A percentile compares a stretch with the other conserved stretches of the same genome.
phyloP scores from a whole-genome alignment of 2,329 filamentous ascomycete genomes.

The Pestalotiopsis sp. region DNA sequence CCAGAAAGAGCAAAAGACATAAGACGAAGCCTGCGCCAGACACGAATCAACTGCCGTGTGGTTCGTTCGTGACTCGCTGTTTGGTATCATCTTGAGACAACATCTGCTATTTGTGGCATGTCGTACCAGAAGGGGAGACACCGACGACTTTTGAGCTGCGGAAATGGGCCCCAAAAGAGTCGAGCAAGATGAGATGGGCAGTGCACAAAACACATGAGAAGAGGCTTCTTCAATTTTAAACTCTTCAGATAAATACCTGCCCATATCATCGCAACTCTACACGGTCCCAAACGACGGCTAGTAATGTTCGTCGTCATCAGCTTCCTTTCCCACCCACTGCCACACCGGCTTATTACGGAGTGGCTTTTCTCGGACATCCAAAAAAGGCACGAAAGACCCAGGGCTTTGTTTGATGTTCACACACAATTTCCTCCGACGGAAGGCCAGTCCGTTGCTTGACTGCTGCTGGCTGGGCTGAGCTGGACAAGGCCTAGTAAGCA shows the following conservation, averaged over 20 bases:
- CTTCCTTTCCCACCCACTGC: not conserved
- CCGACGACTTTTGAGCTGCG: not conserved
- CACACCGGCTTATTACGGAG: not conserved
- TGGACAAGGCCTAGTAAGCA: slow-evolving; percentile 9
- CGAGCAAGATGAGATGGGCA: not conserved
- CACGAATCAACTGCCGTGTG: slow-evolving; percentile 2
- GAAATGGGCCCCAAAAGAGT: not conserved
- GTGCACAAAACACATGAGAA: not conserved
- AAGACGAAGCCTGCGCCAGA: not conserved
- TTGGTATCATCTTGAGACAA: slow-evolving; percentile 11
- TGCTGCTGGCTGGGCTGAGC: too few relatives aligned
- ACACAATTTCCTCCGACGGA: slow-evolving; percentile 7
- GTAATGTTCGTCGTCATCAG: not conserved
- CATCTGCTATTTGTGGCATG: not conserved
- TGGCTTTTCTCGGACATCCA: not conserved
- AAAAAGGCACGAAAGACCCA: not conserved
- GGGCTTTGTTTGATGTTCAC: not conserved
- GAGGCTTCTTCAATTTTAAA: not conserved
- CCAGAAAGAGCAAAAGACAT: not conserved
- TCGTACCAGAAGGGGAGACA: not conserved
- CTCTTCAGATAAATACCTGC: not conserved
- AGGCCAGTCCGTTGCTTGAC: not conserved
- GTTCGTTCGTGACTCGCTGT: slow-evolving; percentile 6
- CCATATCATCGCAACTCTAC: not conserved
- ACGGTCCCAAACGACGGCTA: not conserved